Evolutionary conservation across 768 basidiomycete species (phyloP).

Genomic region (Grammothele lineata): DNA sequence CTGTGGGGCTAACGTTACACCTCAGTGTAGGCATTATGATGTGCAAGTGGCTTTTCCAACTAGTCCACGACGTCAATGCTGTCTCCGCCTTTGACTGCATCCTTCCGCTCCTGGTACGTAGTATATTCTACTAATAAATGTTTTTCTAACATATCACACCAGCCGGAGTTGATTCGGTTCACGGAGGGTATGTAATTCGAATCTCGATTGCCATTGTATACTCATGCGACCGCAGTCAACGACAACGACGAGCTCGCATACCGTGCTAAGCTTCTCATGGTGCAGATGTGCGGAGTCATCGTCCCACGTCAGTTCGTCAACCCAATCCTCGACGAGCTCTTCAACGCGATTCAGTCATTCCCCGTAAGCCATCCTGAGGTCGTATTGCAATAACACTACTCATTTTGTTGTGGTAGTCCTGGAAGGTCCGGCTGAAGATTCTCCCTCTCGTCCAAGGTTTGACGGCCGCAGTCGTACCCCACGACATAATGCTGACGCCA

Average conservation of each 20-base stretch:
- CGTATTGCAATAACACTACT: not conserved
- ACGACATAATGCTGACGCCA: not conserved
- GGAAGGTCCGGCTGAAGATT: conserved; percentile 83
- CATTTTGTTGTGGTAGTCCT: conserved; percentile 50
- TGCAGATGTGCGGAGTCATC: conserved; percentile 82
- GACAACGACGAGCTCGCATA: conserved; percentile 69
- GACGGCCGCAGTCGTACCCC: not conserved
- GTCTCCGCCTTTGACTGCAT: conserved; percentile 77
- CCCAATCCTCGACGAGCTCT: conserved; percentile 66
- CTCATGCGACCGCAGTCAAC: conserved; percentile 41
- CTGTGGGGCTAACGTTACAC: not conserved
- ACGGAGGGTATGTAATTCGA: conserved; percentile 50
- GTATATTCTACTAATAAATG: too few relatives aligned
- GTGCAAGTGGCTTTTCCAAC: conserved; percentile 75
- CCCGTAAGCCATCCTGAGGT: conserved; percentile 49
- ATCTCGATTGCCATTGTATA: too few relatives aligned
- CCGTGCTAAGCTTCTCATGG: conserved; percentile 65
- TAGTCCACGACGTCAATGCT: conserved; percentile 74
- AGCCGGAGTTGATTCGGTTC: conserved; percentile 76
- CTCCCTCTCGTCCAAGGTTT: conserved; percentile 78
- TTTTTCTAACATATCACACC: not conserved
- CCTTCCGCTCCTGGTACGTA: conserved; percentile 69
- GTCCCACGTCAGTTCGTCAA: conserved; percentile 68
- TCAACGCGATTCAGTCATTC: conserved; percentile 71
- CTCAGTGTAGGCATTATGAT: conserved; percentile 58